Base-by-base conservation (phyloP, 2,329 filamentous ascomycete genomes). In the Penicillium glabrum region DNA sequence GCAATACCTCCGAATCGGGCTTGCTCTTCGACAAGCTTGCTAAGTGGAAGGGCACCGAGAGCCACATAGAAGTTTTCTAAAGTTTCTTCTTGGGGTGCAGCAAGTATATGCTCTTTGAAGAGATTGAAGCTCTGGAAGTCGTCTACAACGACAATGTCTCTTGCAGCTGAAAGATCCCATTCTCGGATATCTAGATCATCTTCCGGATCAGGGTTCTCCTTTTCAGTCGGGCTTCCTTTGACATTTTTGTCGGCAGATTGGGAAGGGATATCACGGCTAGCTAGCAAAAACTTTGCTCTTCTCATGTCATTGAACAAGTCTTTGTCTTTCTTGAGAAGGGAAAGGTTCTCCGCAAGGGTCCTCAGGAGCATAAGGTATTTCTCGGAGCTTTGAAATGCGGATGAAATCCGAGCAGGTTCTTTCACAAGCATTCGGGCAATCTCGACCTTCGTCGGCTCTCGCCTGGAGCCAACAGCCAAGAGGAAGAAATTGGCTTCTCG, bases 81-180 rank as follows among this genome's bases (percentile, higher is more conserved):
- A 0, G 77, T 72, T 61, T 98, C 95, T 69, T 99, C 95, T 71
- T 96, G 90, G 0, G 95, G 96, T 0, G 93, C 92, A 59, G 89
- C 92, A 27, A 96, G 82, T 29, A 99, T 81, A 60, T 86, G 85
- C 51, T 91, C 86, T 69, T 93, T 93, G 80, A 99, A 99, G 1
- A 95, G 80, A 33, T 89, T 88, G 71, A 93, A 96, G 67, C 89
- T 92, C 66, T 91, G 89, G 66, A 95, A 93, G 67, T 98, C 93
- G 69, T 96, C 91, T 11, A 93, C 79, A 54, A 96, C 83, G 43
- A 95, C 87, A 65, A 95, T 89, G 52, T 89, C 81, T 49, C 78
- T 80, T 1, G 93, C 88, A 33, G 84, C 79, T 1, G 88, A 88
- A 37, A 99, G 83, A 61, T 90, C 88, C 74, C 89, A 97, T 61